phyloP scores from a whole-genome alignment of 768 basidiomycete genomes.

The Butyriboletus loyo region DNA sequence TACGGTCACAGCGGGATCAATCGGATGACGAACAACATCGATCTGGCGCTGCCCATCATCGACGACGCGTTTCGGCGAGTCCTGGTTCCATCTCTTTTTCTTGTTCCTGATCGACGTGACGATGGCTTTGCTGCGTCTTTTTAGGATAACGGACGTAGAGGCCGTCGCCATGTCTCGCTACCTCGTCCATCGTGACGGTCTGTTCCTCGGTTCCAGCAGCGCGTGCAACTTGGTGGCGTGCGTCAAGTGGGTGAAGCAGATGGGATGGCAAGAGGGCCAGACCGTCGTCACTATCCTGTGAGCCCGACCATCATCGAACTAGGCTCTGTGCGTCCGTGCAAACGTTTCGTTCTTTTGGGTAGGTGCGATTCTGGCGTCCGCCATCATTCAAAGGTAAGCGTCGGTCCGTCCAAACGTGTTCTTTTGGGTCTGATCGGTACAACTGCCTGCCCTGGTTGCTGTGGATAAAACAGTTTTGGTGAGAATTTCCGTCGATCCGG shows the following conservation, averaged over 20 bases:
- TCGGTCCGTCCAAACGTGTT: too few relatives aligned
- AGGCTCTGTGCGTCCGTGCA: background rate
- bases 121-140: too few relatives aligned
- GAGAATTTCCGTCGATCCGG: slow-evolving; percentile 14
- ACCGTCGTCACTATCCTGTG: slow-evolving; percentile 85
- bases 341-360: background rate
- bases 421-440: too few relatives aligned
- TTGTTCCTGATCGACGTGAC: background rate
- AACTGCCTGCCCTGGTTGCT: too few relatives aligned
- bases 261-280: slow-evolving; percentile 66
- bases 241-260: slow-evolving; percentile 69
- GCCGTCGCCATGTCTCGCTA: slow-evolving; percentile 96
- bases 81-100: background rate
- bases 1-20: slow-evolving; percentile 82
- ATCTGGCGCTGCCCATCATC: slow-evolving; percentile 77
- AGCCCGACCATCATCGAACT: slow-evolving; percentile 28
- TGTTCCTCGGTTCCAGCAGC: slow-evolving; percentile 94
- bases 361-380: slow-evolving; percentile 89
- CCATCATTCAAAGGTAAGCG: slow-evolving; percentile 85
- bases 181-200: slow-evolving; percentile 83
- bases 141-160: slow-evolving; percentile 91
- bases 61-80: slow-evolving; percentile 84
- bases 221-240: slow-evolving; percentile 96
- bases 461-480: slow-evolving; percentile 49
- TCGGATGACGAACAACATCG: slow-evolving; percentile 86